Conservation (phyloP, 148 eudicot genomes). For the Cornus florida region DNA sequence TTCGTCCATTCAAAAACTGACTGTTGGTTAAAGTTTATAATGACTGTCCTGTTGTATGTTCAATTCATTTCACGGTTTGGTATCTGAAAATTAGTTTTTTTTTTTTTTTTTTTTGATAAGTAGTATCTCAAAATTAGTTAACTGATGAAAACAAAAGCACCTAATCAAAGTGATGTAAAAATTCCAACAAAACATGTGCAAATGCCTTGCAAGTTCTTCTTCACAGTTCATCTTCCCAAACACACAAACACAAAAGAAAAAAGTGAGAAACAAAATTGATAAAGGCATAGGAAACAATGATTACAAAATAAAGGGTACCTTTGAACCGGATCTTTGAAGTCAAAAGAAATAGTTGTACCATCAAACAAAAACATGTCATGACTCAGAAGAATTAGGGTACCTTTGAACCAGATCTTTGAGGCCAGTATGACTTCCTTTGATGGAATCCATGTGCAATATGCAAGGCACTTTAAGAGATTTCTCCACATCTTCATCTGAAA, state of each 20-base stretch:
- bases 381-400: slow-evolving; percentile 29
- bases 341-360: neutral
- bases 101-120: no score
- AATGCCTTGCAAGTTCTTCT: neutral
- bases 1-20: no score
- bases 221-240: neutral
- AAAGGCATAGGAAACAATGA: neutral
- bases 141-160: no score
- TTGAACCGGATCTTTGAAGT: no score
- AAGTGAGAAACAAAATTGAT: neutral
- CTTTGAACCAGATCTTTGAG: slow-evolving; percentile 80
- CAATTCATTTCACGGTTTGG: no score
- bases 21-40: no score
- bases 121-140: no score
- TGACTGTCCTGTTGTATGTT: no score
- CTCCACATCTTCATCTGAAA: slow-evolving; percentile 45
- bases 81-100: no score
- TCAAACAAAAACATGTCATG: neutral
- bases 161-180: no score
- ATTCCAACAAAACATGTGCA: neutral
- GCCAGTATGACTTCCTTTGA: slow-evolving; percentile 81
- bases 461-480: slow-evolving; percentile 70
- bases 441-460: slow-evolving; percentile 95
- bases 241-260: neutral
- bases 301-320: neutral